A percentile compares a stretch with the other conserved stretches of the same genome.
These are phyloP conservation scores for Sugiyamaella floridensis DNA, from an alignment of 805 yeast species.

Conservation along the genomic window DNA sequence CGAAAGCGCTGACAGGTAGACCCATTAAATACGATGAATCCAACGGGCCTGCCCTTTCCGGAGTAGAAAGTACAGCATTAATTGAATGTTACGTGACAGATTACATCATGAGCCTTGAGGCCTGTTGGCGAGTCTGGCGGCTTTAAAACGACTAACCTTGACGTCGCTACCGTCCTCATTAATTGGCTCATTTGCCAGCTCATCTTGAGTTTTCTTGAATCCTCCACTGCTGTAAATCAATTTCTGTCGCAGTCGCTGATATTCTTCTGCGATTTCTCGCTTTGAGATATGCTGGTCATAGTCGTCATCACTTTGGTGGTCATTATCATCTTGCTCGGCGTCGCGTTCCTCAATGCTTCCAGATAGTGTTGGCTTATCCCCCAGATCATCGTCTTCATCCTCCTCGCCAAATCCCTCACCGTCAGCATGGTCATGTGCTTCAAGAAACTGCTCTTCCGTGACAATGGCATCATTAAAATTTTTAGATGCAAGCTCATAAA, in stretches of 20 bases:
- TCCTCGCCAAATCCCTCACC: constrained; percentile 24
- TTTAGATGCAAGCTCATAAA: constrained; percentile 16
- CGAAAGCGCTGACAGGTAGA: not conserved
- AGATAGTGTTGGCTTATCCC: constrained; percentile 35
- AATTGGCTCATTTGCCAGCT: constrained; percentile 57
- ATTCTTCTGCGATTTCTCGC: constrained; percentile 48
- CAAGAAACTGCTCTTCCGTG: constrained; percentile 20
- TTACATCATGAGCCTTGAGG: not conserved
- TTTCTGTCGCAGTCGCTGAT: constrained; percentile 48
- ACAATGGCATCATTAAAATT: constrained; percentile 14
- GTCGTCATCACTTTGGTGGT: constrained; percentile 24
- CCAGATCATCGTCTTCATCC: constrained; percentile 20
- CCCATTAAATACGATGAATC: not conserved
- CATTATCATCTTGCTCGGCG: constrained; percentile 7
- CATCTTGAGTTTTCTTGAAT: constrained; percentile 40
- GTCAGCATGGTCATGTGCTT: constrained; percentile 15
- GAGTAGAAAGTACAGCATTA: not conserved
- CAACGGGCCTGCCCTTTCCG: not conserved
- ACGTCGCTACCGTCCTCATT: constrained; percentile 56
- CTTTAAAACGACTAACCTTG: constrained; percentile 60
- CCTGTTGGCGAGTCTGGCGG: constrained; percentile 35
- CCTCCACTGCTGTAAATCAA: constrained; percentile 45
- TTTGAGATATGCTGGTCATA: constrained; percentile 33
- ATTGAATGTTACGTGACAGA: not conserved
- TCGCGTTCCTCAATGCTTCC: constrained; percentile 40